These are phyloP conservation scores for Sphagnurus paluster DNA, from an alignment of 1,284 basidiomycete genomes.

Conservation along the genomic window DNA sequence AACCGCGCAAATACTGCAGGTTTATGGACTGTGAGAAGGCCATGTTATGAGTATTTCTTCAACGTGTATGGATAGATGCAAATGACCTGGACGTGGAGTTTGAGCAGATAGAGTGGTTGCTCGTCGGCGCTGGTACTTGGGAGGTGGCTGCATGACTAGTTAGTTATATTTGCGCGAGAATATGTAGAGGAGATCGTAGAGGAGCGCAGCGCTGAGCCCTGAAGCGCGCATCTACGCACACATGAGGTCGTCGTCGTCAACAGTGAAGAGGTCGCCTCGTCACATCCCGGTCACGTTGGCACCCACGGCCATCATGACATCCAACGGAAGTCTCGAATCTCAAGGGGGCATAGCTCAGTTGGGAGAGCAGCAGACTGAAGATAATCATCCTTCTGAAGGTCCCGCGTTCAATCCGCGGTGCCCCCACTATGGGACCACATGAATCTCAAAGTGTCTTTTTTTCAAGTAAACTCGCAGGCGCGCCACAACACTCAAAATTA, in stretches of 20 bases:
- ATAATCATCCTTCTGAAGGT: conserved; percentile 9
- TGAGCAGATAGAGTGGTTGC: conserved; percentile 2
- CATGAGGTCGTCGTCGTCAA: background rate
- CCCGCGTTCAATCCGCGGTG: conserved; percentile 20
- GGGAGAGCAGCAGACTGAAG: conserved; percentile 28
- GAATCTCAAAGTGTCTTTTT: no score
- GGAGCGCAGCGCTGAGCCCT: background rate
- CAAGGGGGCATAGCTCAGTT: conserved; percentile 27
- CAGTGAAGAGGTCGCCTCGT: background rate
- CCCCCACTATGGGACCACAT: no score
- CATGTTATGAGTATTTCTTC: background rate
- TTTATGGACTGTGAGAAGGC: conserved; percentile 11
- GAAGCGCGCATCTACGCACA: conserved; percentile 8
- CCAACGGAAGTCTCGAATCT: background rate
- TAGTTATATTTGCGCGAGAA: background rate
- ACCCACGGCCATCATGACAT: background rate
- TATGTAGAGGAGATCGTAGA: background rate
- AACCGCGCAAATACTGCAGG: conserved; percentile 29
- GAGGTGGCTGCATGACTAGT: background rate
- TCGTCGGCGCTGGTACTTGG: background rate
- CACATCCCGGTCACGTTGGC: background rate
- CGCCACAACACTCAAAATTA: no score
- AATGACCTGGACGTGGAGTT: conserved; percentile 5
- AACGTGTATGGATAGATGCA: background rate
- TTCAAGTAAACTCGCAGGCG: no score